Evolutionary conservation across 805 yeast genomes (phyloP), one percentile per base, ranked within the genome.

Genomic region (Candida nanaspora): DNA sequence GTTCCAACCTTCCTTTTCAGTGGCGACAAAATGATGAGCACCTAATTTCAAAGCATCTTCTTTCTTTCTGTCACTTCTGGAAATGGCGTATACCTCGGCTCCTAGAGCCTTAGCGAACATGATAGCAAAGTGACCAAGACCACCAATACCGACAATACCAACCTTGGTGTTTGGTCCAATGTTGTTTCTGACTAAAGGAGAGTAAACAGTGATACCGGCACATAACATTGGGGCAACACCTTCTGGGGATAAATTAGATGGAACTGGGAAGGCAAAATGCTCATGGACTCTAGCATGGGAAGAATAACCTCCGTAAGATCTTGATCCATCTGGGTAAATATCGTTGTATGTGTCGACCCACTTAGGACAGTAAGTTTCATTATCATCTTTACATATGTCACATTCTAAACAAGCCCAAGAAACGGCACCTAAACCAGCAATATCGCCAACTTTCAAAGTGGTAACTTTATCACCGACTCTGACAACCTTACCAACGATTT

Each of bases 341-440:
- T 52, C 58, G 33, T 63, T 59, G 46, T 66, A 68, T 16, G 72
- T 65, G 32, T 55, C 57, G 19, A 64, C 62, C 37, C 48, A 44
- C 6, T 60, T 44, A 2, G 63, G 61, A 48, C 72, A 68, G 46
- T 64, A 61, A 27, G 50, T 52, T 41, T 80, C 82, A 55, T 78
- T 70, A 49, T 66, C 69, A 31, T 53, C 46, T 20, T 67, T 56
- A 69, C 89, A 86, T 53, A 77, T 68, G 35, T 66, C 53, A 63
- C 94, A 86, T 13, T 72, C 63, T 41, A 69, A 59, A 65, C 94
- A 85, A 31, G 83, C 65, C 43, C 63, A 65, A 21, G 72, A 66
- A 52, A 75, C 79, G 22, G 93, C 91, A 51, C 95, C 95, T 38
- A 82, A 72, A 40, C 93, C 95, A 20, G 83, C 93, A 47, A 86